These are phyloP conservation scores for Exophiala bonariae DNA, from an alignment of 2,329 filamentous ascomycete genomes.

Conservation along the genomic window DNA sequence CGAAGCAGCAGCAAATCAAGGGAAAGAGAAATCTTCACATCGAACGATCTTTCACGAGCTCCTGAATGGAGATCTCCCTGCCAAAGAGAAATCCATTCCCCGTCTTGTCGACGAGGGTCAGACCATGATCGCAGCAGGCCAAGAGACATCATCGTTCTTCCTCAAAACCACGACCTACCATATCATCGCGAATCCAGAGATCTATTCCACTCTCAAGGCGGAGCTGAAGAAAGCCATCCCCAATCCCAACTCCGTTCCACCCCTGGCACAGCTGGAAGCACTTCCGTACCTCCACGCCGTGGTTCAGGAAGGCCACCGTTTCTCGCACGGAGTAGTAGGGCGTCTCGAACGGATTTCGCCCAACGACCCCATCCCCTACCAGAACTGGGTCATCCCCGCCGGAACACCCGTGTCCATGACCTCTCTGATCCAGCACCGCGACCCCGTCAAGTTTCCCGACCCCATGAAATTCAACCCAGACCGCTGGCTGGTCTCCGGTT, in stretches of 20 bases:
- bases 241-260: constrained; percentile 7
- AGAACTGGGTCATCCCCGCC: constrained; percentile 33
- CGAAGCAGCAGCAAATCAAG: not conserved
- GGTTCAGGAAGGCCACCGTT: constrained; percentile 31
- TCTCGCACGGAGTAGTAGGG: constrained; percentile 19
- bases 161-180: constrained; percentile 20
- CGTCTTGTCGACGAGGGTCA: constrained; percentile 35
- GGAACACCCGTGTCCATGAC: constrained; percentile 30
- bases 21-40: not conserved
- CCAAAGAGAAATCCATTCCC: constrained; percentile 30
- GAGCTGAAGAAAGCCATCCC: constrained; percentile 18
- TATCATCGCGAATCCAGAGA: constrained; percentile 8
- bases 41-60: constrained; percentile 32
- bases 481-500: constrained; percentile 29
- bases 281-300: constrained; percentile 32
- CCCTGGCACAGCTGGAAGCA: constrained; percentile 26
- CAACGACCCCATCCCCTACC: constrained; percentile 30
- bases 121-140: constrained; percentile 34
- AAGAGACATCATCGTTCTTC: constrained; percentile 29
- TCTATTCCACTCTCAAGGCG: constrained; percentile 8
- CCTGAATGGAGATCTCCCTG: constrained; percentile 28
- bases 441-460: constrained; percentile 37
- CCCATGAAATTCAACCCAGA: constrained; percentile 25
- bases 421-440: constrained; percentile 25
- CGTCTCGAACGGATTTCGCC: constrained; percentile 22